Conservation (phyloP, 306 rosid species). For the Acacia crassicarpa region DNA sequence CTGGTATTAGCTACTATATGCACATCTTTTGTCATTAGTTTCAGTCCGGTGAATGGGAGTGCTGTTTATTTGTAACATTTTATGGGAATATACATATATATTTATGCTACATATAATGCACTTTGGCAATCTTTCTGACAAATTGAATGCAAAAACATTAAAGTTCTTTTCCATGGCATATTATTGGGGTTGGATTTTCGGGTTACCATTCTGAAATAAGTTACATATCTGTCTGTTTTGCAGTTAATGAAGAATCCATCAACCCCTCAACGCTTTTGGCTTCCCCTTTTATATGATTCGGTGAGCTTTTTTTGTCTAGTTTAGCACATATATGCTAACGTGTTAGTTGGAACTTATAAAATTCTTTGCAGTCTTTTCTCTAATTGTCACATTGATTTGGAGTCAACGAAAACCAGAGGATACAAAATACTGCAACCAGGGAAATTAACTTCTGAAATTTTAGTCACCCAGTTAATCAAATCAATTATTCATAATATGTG, state of each 20-base stretch:
- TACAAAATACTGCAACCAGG: neutral
- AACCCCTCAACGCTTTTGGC: slow-evolving; percentile 93
- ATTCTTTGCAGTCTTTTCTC: neutral
- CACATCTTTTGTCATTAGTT: slow-evolving; percentile 21
- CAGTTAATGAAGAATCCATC: slow-evolving; percentile 94
- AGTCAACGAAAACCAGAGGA: neutral
- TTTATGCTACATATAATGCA: slow-evolving; percentile 7
- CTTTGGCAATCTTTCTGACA: neutral
- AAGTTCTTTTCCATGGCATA: neutral
- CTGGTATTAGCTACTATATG: slow-evolving; percentile 46
- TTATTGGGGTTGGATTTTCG: neutral
- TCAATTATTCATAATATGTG: neutral
- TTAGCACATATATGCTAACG: neutral
- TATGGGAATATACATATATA: neutral
- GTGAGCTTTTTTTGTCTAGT: slow-evolving; percentile 43
- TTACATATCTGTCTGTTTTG: slow-evolving; percentile 25
- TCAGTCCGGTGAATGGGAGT: neutral
- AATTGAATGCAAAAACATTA: neutral
- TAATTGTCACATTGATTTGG: slow-evolving; percentile 9
- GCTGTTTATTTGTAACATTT: neutral
- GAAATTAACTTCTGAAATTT: neutral
- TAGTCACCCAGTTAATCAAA: neutral
- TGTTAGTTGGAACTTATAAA: neutral
- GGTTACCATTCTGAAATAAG: slow-evolving; percentile 3
- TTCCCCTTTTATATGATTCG: slow-evolving; percentile 86